Percentiles rank a stretch among this genome's conserved stretches.
phyloP scores from a whole-genome alignment of 164 flowering plant genomes.

The grape (Vitis vinifera) region DNA sequence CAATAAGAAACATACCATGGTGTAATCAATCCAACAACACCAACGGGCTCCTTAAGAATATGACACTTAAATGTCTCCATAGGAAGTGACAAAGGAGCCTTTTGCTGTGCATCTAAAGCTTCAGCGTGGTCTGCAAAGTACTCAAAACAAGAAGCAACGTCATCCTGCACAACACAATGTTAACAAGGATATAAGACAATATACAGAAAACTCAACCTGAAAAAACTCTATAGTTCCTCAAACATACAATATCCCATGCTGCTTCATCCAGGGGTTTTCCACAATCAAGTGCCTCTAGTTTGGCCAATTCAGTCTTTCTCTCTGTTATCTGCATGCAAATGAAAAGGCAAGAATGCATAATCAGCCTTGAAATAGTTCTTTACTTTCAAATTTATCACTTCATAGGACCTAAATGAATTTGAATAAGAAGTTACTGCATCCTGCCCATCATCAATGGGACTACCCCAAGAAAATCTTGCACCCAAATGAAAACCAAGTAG shows the following conservation, averaged over 20 bases:
- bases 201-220: not conserved
- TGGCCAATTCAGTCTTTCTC: constrained; percentile 67
- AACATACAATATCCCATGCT: constrained; percentile 87
- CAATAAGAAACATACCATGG: constrained; percentile 64
- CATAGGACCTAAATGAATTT: too few relatives aligned
- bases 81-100: constrained; percentile 74
- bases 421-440: too few relatives aligned
- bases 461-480: not conserved
- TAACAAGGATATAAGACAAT: constrained; percentile 14
- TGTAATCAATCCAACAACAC: constrained; percentile 92
- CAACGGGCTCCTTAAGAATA: constrained; percentile 80
- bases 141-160: constrained; percentile 95
- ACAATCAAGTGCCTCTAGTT: constrained; percentile 79
- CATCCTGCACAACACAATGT: constrained; percentile 60
- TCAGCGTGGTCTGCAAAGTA: constrained; percentile 95
- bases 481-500: not conserved
- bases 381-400: too few relatives aligned
- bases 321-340: constrained; percentile 61
- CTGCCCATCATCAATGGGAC: not conserved
- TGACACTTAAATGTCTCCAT: constrained; percentile 75
- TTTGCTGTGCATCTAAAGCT: constrained; percentile 80
- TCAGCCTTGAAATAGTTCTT: not conserved
- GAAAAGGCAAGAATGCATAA: not conserved
- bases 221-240: not conserved
- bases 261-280: constrained; percentile 98